Conservation (phyloP, 2,329 filamentous ascomycete genomes). For the Cryphonectria japonica region DNA sequence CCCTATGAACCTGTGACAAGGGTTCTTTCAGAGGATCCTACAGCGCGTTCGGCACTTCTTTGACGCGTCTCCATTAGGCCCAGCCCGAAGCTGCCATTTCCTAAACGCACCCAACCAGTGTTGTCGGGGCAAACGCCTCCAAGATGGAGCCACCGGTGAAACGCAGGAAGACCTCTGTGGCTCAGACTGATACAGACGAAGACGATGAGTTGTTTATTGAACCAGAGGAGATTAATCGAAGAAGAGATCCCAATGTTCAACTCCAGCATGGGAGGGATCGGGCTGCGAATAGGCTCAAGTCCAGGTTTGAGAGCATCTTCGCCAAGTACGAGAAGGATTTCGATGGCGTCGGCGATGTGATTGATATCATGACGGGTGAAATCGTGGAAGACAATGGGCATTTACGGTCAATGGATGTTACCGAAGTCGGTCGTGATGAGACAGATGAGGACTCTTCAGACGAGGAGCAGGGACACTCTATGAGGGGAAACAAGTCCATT, state of each 20-base stretch:
- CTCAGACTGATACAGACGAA: slow-evolving; percentile 43
- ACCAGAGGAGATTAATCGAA: slow-evolving; percentile 51
- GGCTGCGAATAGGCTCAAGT: slow-evolving; percentile 75
- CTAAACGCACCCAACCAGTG: not conserved
- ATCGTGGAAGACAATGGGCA: slow-evolving; percentile 94
- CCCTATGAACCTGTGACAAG: slow-evolving; percentile 21
- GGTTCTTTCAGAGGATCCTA: slow-evolving; percentile 1
- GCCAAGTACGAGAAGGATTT: slow-evolving; percentile 87
- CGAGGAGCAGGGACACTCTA: not conserved
- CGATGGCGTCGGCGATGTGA: slow-evolving; percentile 81
- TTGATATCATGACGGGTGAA: slow-evolving; percentile 79
- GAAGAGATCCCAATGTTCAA: slow-evolving; percentile 58
- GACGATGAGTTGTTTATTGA: slow-evolving; percentile 51
- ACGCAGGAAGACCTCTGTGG: slow-evolving; percentile 58
- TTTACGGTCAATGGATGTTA: slow-evolving; percentile 54
- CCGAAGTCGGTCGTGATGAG: slow-evolving; percentile 36
- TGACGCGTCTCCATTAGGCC: slow-evolving; percentile 19
- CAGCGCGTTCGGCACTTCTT: slow-evolving; percentile 8
- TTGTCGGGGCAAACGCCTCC: not conserved
- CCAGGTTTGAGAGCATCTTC: slow-evolving; percentile 86
- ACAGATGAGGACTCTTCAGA: slow-evolving; percentile 31
- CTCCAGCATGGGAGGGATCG: slow-evolving; percentile 65
- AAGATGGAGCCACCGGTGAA: slow-evolving; percentile 65
- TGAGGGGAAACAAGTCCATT: slow-evolving; percentile 13
- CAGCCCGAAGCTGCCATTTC: not conserved